Evolutionary conservation across 2,329 filamentous ascomycete species (phyloP).

Genomic region (Diaporthe nobilis): DNA sequence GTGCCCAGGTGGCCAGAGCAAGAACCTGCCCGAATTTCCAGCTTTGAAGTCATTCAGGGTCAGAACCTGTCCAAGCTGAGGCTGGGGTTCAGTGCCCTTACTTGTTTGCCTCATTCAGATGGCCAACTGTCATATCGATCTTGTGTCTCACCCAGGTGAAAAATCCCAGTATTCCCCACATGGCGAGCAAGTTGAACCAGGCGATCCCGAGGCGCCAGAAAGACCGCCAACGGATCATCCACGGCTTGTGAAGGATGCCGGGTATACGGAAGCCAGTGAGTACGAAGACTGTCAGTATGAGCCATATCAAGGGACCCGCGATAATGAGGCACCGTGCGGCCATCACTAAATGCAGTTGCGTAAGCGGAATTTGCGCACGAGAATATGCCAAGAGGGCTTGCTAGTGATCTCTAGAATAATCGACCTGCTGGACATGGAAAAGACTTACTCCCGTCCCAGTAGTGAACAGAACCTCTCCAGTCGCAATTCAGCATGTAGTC

Average conservation of each 20-base stretch:
- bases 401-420: neutral
- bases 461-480: slow-evolving; percentile 39
- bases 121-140: slow-evolving; percentile 14
- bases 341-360: neutral
- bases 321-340: slow-evolving; percentile 41
- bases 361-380: neutral
- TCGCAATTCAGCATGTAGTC: slow-evolving; percentile 39
- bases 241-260: slow-evolving; percentile 32
- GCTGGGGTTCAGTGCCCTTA: neutral
- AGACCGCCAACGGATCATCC: slow-evolving; percentile 17
- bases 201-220: slow-evolving; percentile 29
- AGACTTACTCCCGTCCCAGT: slow-evolving; percentile 39
- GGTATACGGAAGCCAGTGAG: slow-evolving; percentile 42
- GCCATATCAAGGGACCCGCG: slow-evolving; percentile 42
- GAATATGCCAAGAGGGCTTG: neutral
- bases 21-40: slow-evolving; percentile 16
- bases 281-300: slow-evolving; percentile 40
- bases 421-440: neutral
- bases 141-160: slow-evolving; percentile 30
- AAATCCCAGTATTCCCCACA: slow-evolving; percentile 31
- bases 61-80: neutral
- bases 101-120: neutral
- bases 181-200: slow-evolving; percentile 34
- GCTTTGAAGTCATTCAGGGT: neutral
- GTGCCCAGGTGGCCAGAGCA: slow-evolving; percentile 5